Evolutionary conservation across 345 rosid genomes (phyloP).

Genomic region (Gossypium mustelinum): DNA sequence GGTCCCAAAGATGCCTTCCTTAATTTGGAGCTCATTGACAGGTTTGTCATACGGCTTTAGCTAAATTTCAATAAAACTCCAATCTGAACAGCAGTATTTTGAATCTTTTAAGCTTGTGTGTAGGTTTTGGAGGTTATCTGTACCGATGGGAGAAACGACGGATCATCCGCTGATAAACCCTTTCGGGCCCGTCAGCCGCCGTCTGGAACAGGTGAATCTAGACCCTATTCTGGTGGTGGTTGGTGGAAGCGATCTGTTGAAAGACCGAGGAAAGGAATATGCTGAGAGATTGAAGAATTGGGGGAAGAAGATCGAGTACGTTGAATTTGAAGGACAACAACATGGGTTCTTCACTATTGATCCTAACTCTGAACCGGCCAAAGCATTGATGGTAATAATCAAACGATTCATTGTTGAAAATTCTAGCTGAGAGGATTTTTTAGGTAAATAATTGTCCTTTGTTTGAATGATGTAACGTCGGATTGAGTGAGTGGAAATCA

Average conservation of each 20-base stretch:
- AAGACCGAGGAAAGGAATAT: constrained; percentile 44
- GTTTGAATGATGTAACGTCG: neutral
- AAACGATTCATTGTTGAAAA: constrained; percentile 34
- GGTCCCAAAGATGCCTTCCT: constrained; percentile 59
- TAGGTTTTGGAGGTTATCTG: constrained; percentile 60
- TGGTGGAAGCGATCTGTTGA: constrained; percentile 52
- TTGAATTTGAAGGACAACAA: constrained; percentile 47
- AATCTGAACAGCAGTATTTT: too few relatives aligned
- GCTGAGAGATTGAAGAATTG: constrained; percentile 30
- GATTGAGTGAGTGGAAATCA: too few relatives aligned
- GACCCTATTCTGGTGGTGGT: constrained; percentile 49
- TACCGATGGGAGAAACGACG: constrained; percentile 46
- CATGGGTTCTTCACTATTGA: constrained; percentile 60
- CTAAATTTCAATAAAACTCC: too few relatives aligned
- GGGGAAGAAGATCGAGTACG: constrained; percentile 48
- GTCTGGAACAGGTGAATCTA: constrained; percentile 27
- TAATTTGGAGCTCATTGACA: constrained; percentile 55
- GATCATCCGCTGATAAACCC: constrained; percentile 63
- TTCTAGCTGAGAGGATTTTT: constrained; percentile 7
- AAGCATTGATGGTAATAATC: constrained; percentile 36
- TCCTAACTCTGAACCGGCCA: constrained; percentile 40
- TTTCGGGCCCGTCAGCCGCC: constrained; percentile 40
- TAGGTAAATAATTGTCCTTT: neutral
- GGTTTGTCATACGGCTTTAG: constrained; percentile 21
- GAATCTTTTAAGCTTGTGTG: neutral